These are phyloP conservation scores for Mycena pura DNA, from an alignment of 768 basidiomycete genomes.

Conservation along the genomic window DNA sequence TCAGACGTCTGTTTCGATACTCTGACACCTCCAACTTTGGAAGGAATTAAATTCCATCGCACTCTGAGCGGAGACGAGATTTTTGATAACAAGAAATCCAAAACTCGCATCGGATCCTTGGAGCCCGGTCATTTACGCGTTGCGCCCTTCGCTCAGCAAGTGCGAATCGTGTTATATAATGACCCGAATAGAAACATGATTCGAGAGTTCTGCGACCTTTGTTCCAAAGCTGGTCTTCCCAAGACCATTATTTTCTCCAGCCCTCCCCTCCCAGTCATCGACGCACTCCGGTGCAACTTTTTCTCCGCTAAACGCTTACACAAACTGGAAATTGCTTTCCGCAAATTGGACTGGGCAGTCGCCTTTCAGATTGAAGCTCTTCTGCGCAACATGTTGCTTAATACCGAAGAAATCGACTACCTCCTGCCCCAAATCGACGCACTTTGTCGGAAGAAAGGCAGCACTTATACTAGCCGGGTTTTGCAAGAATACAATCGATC, in stretches of 20 bases:
- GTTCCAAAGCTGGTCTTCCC: conserved; percentile 52
- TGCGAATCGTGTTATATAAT: conserved; percentile 67
- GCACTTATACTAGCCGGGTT: conserved; percentile 48
- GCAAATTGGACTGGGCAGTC: conserved; percentile 63
- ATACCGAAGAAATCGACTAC: conserved; percentile 60
- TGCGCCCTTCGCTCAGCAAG: conserved; percentile 74
- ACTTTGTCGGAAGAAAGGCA: conserved; percentile 40
- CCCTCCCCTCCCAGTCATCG: conserved; percentile 49
- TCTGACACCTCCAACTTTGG: conserved; percentile 67
- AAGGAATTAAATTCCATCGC: conserved; percentile 64
- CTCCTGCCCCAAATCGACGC: conserved; percentile 52
- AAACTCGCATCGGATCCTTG: conserved; percentile 63
- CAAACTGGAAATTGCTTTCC: conserved; percentile 50
- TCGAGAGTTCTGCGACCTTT: conserved; percentile 59
- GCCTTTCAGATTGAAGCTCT: conserved; percentile 82
- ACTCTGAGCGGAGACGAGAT: conserved; percentile 48
- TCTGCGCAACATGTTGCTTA: conserved; percentile 66
- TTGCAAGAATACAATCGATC: conserved; percentile 61
- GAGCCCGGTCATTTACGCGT: conserved; percentile 64
- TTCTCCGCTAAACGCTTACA: conserved; percentile 57
- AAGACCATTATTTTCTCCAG: conserved; percentile 40
- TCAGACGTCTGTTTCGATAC: conserved; percentile 75
- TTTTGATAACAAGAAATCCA: conserved; percentile 52
- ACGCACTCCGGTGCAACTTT: conserved; percentile 56
- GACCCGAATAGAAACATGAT: conserved; percentile 53